Base-by-base conservation (phyloP, 23 red algal genomes). In the Gracilariopsis chorda region DNA sequence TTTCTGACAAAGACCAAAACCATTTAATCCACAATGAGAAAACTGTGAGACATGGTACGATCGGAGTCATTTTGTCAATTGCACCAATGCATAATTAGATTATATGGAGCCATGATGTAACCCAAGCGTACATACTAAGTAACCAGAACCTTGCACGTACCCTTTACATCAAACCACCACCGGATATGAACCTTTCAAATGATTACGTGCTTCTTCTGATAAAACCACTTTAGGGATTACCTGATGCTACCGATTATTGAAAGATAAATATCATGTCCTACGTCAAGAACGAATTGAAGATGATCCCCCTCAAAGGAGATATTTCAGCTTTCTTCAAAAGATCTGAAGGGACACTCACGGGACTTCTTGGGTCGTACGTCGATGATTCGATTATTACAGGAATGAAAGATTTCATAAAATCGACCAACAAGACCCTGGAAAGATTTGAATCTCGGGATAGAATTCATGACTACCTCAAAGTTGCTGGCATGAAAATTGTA, bases 161-260 rank as follows among this genome's bases (percentile, higher is more conserved):
- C n/a, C n/a, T n/a, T n/a, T n/a, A n/a, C n/a, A n/a, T n/a, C n/a
- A n/a, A n/a, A n/a, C 30, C 59, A 34, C 59, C 59, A 2, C 30
- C 30, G 24, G 24, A 64, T 12, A 64, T 64, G 59, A 32, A 64
- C 16, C 4, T 76, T 10, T 4, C 39, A 3, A 3, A 29, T 30
- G 25, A 47, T 3, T 20, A 3, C 13, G 2, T 76, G 1, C 47
- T 76, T 17, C 6, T 25, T 21, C 37, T 76, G 2, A 24, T 76
- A 3, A 76, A 76, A 76, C 70, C 47, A 45, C 70, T 76, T 3
- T 47, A 76, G 9, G 70, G 70, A 10, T 76, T 76, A 76, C 16
- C 70, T 7, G 70, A 76, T 29, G 41, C 70, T 10, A 27, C 9
- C 20, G 70, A 76, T 24, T 46, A 76, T 28, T 76, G 70, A 40